Evolutionary conservation across 805 yeast genomes (phyloP), one percentile per base, ranked within the genome.

Genomic region (Ogataea siamensis): DNA sequence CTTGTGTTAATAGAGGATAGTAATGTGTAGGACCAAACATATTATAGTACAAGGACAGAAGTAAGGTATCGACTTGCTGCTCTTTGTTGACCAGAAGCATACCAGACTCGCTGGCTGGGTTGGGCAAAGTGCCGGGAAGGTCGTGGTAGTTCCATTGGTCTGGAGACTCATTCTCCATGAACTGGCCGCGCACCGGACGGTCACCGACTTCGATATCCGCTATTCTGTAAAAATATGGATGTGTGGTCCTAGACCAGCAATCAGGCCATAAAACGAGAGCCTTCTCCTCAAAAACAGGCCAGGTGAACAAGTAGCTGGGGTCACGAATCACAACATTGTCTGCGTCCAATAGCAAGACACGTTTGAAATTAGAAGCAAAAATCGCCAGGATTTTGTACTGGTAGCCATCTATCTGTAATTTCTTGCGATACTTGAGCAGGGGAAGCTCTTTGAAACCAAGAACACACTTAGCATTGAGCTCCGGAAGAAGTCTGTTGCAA

Each of bases 71-170:
- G 30, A 74, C 57, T 46, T 81, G 88, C 5, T 60, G 55, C 5
- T 67, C 60, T 51, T 81, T 83, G 54, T 79, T 74, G 17, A 83
- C 67, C 52, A 83, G 38, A 26, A 83, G 45, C 69, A 80, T 81
- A 7, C 89, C 91, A 1, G 87, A 74, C 60, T 83, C 89, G 1
- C 80, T 66, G 4, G 85, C 65, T 5, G 84, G 76, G 51, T 83
- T 80, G 1, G 87, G 85, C 32, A 83, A 53, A 0, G 88, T 58
- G 23, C 83, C 82, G 41, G 73, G 73, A 37, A 79, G 66, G 46
- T 78, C 81, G 57, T 83, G 91, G 56, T 62, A 73, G 26, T 72
- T 66, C 39, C 72, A 67, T 16, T 64, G 52, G 33, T 47, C 40
- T 24, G 49, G 46, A 13, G 39, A 31, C 23, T 35, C 34, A 24